These are phyloP conservation scores for Paraconiothyrium brasiliense DNA, from an alignment of 2,329 filamentous ascomycete genomes.

Conservation along the genomic window DNA sequence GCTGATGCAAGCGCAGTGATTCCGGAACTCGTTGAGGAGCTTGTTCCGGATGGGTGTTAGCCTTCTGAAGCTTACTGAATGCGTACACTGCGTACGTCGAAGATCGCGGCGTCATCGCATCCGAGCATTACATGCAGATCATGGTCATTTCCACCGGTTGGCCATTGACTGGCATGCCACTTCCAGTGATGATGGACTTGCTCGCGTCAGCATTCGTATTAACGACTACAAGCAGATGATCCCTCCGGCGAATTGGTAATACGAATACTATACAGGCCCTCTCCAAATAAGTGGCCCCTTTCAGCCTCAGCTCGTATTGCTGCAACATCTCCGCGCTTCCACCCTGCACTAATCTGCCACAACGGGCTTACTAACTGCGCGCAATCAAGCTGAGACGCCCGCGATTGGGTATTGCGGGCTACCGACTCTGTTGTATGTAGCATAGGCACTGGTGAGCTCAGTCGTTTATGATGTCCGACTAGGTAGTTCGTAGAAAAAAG, in stretches of 20 bases:
- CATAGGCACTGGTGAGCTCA: not conserved
- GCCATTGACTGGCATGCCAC: no score
- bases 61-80: not conserved
- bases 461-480: not conserved
- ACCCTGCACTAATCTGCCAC: not conserved
- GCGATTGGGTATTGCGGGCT: not conserved
- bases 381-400: not conserved
- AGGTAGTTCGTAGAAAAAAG: not conserved
- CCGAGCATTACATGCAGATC: no score
- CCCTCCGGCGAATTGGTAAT: not conserved
- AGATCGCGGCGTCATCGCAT: no score
- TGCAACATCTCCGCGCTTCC: not conserved
- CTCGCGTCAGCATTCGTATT: not conserved
- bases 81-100: not conserved
- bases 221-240: not conserved
- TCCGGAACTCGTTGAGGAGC: not conserved
- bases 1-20: not conserved
- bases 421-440: no score
- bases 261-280: not conserved
- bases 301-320: conserved; percentile 7
- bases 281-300: not conserved
- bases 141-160: no score
- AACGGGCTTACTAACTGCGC: not conserved
- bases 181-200: not conserved
- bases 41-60: not conserved